phyloP scores from a whole-genome alignment of 768 basidiomycete species.

The Tricholoma hemisulphureum region DNA sequence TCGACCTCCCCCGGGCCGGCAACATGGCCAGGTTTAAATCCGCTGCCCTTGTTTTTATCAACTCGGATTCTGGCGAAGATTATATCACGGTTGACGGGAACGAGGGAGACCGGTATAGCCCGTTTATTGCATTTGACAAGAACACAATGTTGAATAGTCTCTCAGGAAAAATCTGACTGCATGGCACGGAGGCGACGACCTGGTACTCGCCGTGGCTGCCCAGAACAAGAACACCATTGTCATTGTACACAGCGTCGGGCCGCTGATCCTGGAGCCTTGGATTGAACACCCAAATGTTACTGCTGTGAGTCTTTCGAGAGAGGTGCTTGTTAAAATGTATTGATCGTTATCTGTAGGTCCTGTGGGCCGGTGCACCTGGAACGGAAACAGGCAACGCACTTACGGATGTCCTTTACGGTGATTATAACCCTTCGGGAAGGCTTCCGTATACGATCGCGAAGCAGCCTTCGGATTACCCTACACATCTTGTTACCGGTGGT shows the following conservation, averaged over 20 bases:
- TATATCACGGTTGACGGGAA: conserved; percentile 83
- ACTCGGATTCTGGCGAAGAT: conserved; percentile 80
- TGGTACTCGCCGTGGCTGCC: conserved; percentile 66
- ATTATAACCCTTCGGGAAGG: conserved; percentile 64
- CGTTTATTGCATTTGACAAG: background rate
- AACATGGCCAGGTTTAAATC: conserved; percentile 49
- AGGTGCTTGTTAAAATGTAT: conserved; percentile 11
- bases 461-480: conserved; percentile 53
- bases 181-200: conserved; percentile 69
- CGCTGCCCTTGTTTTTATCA: conserved; percentile 78
- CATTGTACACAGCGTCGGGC: conserved; percentile 62
- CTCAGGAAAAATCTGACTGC: conserved; percentile 64
- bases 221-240: conserved; percentile 73
- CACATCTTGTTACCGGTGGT: conserved; percentile 43
- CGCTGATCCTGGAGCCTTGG: conserved; percentile 63
- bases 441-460: conserved; percentile 78
- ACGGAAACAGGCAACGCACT: conserved; percentile 69
- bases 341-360: conserved; percentile 30
- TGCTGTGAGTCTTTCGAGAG: conserved; percentile 44
- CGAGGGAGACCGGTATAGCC: conserved; percentile 64
- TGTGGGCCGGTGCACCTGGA: conserved; percentile 70
- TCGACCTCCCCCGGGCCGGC: conserved; percentile 51
- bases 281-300: conserved; percentile 72
- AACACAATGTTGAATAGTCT: background rate
- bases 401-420: conserved; percentile 70